phyloP scores from a whole-genome alignment of 345 rosid genomes.

The Lumnitzera littorea region DNA sequence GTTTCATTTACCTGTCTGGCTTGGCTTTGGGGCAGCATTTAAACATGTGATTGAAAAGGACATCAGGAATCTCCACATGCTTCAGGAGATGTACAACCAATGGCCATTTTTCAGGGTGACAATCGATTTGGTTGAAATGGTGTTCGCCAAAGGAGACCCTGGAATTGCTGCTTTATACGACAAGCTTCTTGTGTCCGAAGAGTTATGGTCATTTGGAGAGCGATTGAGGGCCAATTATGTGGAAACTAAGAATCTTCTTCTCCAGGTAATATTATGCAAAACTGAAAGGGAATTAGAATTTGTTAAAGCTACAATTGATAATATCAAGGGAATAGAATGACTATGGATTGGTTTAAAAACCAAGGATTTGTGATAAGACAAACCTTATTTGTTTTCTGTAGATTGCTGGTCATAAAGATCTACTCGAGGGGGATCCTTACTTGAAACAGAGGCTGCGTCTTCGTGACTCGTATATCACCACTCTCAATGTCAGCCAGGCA shows the following conservation, averaged over 20 bases:
- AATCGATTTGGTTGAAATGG: conserved; percentile 91
- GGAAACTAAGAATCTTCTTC: conserved; percentile 71
- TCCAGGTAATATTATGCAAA: conserved; percentile 46
- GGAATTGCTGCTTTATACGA: conserved; percentile 86
- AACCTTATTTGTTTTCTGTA: conserved; percentile 9
- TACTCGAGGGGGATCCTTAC: conserved; percentile 96
- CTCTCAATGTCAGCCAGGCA: conserved; percentile 87
- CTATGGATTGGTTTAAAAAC: no score
- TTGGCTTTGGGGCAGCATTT: conserved; percentile 89
- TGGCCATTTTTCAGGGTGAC: conserved; percentile 99
- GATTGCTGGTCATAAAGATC: conserved; percentile 82
- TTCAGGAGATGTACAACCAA: conserved; percentile 79
- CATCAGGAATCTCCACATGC: conserved; percentile 69
- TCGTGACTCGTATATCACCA: conserved; percentile 86
- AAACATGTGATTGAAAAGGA: conserved; percentile 62
- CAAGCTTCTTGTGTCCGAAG: conserved; percentile 78
- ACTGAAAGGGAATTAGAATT: no score
- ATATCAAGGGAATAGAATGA: no score
- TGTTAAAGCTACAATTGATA: no score
- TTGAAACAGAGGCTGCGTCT: conserved; percentile 87
- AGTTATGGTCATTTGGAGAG: conserved; percentile 71
- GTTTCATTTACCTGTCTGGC: conserved; percentile 95
- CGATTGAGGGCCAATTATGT: conserved; percentile 54
- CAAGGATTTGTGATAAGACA: neutral
- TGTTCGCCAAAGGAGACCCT: conserved; percentile 95